Base-by-base conservation (phyloP, 2,329 filamentous ascomycete species). In the Aspergillus nomiae region DNA sequence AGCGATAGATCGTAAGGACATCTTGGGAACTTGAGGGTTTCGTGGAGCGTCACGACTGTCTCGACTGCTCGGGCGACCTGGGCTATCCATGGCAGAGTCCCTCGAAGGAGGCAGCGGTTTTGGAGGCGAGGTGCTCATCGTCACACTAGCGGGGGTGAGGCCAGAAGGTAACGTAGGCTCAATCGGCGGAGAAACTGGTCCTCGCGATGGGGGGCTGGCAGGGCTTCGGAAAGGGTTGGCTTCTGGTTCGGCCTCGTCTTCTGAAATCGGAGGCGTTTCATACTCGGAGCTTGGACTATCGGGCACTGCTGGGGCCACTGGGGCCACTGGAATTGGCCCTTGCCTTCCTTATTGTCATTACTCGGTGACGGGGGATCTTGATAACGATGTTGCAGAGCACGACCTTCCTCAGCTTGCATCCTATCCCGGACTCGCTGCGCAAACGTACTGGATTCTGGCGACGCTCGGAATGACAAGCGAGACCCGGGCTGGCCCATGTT, bases 351-450 rank as follows among this genome's bases (percentile, higher is more conserved):
- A 9, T 70, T 73, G 53, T 69, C 74, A 56, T 74, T 69, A 3
- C 63, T 63, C 26, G 73, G 74, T 6, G 74, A 74, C 30, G 65
- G 56, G n/a, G 69, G 71, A 43, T 78, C 74, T 19, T 73, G 74
- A 56, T 72, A 69, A 43, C 75, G 80, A 55, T 82, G 76, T 55
- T 85, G 83, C 58, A 86, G 71, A 11, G 82, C 82, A 60, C 75
- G 75, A 7, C 81, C 84, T 73, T 86, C 84, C 63, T 86, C 84
- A 10, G 78, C 77, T 61, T 82, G 77, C 84, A 86, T 85, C 68
- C 78, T 81, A 32, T 82, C 82, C 60, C 82, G 83, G 10, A 84
- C 71, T 8, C 76, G 75, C 59, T 80, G 77, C 2, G 82, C 79
- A 63, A 83, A 82, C 0, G 82, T 82, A 60, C 78, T 76, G 1